Evolutionary conservation across 176 grass and related monocot species (phyloP).

Genomic region (Carex scoparia): DNA sequence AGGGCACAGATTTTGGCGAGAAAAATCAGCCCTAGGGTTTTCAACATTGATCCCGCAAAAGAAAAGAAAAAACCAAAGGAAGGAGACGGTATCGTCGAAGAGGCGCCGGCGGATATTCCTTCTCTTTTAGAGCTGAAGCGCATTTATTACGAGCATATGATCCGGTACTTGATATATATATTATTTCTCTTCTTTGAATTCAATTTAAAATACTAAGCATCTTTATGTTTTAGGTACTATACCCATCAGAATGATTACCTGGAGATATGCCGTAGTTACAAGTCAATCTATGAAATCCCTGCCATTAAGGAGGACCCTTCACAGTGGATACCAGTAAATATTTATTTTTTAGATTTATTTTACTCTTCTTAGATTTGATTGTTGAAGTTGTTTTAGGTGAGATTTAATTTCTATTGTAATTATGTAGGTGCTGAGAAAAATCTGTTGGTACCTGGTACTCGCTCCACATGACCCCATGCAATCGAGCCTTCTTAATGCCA

Average conservation of each 20-base stretch:
- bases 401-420: constrained; percentile 4
- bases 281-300: constrained; percentile 90
- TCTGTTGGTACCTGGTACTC: constrained; percentile 88
- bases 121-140: constrained; percentile 82
- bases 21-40: constrained; percentile 88
- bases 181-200: not conserved
- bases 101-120: constrained; percentile 78
- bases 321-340: constrained; percentile 78
- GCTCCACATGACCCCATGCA: constrained; percentile 89
- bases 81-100: constrained; percentile 79
- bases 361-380: constrained; percentile 4
- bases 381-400: not conserved
- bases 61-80: constrained; percentile 94
- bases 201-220: not conserved
- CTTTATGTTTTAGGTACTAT: constrained; percentile 54
- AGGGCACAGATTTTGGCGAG: constrained; percentile 89
- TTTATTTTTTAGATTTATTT: not conserved
- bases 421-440: constrained; percentile 83
- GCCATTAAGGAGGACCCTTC: constrained; percentile 70
- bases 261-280: constrained; percentile 93
- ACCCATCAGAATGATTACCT: constrained; percentile 86
- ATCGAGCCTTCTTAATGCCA: constrained; percentile 88
- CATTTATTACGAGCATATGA: constrained; percentile 91
- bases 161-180: constrained; percentile 41
- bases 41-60: constrained; percentile 63